Evolutionary conservation across 495 filamentous ascomycete species (phyloP).

Genomic region (Bryoglossum gracile): DNA sequence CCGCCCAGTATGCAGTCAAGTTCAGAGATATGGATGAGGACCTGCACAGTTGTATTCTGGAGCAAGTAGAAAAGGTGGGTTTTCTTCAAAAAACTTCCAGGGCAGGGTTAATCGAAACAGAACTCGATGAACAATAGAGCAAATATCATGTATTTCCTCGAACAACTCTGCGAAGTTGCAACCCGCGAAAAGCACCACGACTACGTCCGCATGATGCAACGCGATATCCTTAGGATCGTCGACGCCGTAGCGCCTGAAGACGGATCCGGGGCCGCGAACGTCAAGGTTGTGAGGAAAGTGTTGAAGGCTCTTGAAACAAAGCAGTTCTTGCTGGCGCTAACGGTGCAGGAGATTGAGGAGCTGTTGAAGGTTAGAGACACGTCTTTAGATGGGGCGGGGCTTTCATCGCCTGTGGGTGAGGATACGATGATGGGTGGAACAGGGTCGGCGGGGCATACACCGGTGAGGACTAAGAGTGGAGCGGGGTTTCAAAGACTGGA

Average conservation of each 20-base stretch:
- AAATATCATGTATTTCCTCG: slow-evolving; percentile 99
- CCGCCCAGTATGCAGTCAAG: slow-evolving; percentile 89
- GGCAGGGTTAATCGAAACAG: slow-evolving; percentile 16
- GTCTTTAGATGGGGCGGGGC: slow-evolving; percentile 8
- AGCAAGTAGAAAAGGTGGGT: slow-evolving; percentile 77
- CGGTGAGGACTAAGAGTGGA: slow-evolving; percentile 21
- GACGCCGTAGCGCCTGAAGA: slow-evolving; percentile 84
- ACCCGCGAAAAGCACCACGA: slow-evolving; percentile 63
- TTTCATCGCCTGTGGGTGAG: slow-evolving; percentile 25
- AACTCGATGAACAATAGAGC: slow-evolving; percentile 94
- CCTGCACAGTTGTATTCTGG: slow-evolving; percentile 90
- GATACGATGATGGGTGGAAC: slow-evolving; percentile 29
- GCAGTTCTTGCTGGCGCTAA: slow-evolving; percentile 55
- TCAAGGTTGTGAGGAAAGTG: slow-evolving; percentile 82
- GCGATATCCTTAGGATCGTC: slow-evolving; percentile 82
- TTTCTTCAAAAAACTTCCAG: neutral
- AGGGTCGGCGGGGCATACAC: slow-evolving; percentile 12
- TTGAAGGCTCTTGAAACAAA: slow-evolving; percentile 62
- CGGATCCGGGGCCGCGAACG: slow-evolving; percentile 85
- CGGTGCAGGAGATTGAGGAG: slow-evolving; percentile 70
- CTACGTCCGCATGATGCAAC: slow-evolving; percentile 88
- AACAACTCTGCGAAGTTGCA: slow-evolving; percentile 85
- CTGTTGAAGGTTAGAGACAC: slow-evolving; percentile 59
- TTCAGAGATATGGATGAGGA: slow-evolving; percentile 92
- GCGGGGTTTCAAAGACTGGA: slow-evolving; percentile 48